phyloP scores from a whole-genome alignment of 306 rosid species.

The Quercus rubra region DNA sequence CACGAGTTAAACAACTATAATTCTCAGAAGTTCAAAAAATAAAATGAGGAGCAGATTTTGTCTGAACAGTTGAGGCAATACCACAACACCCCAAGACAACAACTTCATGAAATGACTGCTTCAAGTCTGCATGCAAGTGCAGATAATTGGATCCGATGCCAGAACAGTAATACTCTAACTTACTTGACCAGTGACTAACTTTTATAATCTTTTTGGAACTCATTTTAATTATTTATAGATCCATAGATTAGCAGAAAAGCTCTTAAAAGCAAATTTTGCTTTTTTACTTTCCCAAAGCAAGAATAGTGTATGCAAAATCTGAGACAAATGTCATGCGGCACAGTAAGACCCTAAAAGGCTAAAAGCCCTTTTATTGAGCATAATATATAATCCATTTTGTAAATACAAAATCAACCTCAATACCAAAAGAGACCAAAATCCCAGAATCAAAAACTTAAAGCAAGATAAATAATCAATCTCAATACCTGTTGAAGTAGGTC shows the following conservation, averaged over 20 bases:
- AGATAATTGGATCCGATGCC: neutral
- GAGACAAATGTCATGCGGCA: neutral
- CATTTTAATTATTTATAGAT: too few species aligned
- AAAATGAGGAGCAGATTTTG: neutral
- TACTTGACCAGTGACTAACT: neutral
- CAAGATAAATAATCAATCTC: neutral
- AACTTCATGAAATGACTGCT: neutral
- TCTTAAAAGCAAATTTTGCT: neutral
- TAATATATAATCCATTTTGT: too few species aligned
- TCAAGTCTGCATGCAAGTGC: neutral
- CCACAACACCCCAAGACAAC: neutral
- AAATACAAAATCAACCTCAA: neutral
- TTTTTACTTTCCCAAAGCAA: neutral
- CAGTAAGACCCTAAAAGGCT: neutral
- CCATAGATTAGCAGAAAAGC: neutral
- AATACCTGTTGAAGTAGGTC: slow-evolving; percentile 80
- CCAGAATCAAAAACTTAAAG: neutral
- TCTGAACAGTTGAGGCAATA: neutral
- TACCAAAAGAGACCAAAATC: neutral
- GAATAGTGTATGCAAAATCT: too few species aligned
- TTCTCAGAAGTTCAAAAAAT: neutral
- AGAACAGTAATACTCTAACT: neutral
- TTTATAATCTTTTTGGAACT: too few species aligned
- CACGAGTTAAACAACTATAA: neutral
- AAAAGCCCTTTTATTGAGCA: neutral